A percentile compares a stretch with the other conserved stretches of the same genome.
Conservation (phyloP, 2,329 filamentous ascomycete species). For the Colletotrichum coccodes region DNA sequence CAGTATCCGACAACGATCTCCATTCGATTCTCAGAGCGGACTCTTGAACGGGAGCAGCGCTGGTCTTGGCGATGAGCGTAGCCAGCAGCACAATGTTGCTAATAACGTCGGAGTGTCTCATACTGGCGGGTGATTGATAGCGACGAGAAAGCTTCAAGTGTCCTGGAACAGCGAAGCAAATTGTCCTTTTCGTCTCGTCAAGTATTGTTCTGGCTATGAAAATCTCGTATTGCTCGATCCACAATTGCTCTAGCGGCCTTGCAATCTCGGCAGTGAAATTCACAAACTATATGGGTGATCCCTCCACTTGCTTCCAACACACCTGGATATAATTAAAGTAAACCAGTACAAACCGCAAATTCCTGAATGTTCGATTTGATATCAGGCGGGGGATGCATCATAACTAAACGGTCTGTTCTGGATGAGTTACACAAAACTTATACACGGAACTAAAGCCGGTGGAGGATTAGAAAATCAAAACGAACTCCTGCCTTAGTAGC, state of each 20-base stretch:
- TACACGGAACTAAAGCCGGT: too few relatives aligned
- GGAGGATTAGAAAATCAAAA: too few relatives aligned
- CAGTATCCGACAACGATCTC: background rate
- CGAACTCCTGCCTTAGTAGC: too few relatives aligned
- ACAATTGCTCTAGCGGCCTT: background rate
- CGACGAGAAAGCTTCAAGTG: background rate
- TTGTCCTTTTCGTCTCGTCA: background rate
- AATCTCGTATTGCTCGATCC: background rate
- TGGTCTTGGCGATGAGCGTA: background rate
- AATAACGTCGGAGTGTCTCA: background rate
- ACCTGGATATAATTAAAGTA: too few relatives aligned
- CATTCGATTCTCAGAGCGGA: conserved; percentile 9
- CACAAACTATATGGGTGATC: too few relatives aligned
- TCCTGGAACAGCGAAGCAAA: too few relatives aligned
- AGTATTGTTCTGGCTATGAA: background rate
- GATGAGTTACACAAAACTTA: too few relatives aligned
- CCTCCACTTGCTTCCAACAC: too few relatives aligned
- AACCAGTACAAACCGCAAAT: too few relatives aligned
- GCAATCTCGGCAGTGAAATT: conserved; percentile 9
- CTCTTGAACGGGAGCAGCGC: background rate
- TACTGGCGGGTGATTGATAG: background rate
- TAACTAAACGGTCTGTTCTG: too few relatives aligned
- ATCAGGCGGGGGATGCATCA: too few relatives aligned
- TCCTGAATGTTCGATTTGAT: too few relatives aligned
- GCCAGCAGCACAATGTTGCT: background rate